Conservation (phyloP, 2,329 filamentous ascomycete species). For the Fusarium praegraminearum region DNA sequence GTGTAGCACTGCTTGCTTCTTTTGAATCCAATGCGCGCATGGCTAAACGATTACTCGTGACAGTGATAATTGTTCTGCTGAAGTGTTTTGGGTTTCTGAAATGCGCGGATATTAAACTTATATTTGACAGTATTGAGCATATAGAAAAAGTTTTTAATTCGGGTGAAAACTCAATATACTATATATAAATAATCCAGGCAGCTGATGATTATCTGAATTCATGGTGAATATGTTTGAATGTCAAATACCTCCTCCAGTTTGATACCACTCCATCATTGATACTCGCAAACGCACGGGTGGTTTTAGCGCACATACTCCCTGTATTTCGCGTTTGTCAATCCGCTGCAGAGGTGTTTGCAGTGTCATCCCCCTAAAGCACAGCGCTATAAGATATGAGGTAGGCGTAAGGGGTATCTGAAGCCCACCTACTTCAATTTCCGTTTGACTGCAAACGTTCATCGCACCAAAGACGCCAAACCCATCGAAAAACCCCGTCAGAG, state of each 20-base stretch:
- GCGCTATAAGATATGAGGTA: constrained; percentile 24
- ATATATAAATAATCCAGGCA: background rate
- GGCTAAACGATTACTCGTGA: background rate
- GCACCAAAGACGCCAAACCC: constrained; percentile 42
- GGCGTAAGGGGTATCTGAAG: constrained; percentile 17
- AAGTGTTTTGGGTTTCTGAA: background rate
- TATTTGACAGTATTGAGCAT: background rate
- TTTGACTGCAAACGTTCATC: constrained; percentile 39
- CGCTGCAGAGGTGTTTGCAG: constrained; percentile 29
- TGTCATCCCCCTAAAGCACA: constrained; percentile 21
- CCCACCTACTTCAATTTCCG: constrained; percentile 21
- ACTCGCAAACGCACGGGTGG: background rate
- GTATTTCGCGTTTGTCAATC: constrained; percentile 16
- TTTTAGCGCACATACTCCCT: constrained; percentile 25
- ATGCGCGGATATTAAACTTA: background rate
- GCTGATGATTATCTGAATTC: background rate
- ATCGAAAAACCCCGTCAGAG: constrained; percentile 49
- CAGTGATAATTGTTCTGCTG: background rate
- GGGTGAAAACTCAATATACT: fast-evolving
- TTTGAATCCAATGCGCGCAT: background rate
- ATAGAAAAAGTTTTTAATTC: background rate
- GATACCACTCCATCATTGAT: background rate
- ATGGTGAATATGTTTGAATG: background rate
- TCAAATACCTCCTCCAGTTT: background rate
- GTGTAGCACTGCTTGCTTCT: background rate